Conservation (phyloP, 2,329 filamentous ascomycete genomes). For the Graphium sp. region DNA sequence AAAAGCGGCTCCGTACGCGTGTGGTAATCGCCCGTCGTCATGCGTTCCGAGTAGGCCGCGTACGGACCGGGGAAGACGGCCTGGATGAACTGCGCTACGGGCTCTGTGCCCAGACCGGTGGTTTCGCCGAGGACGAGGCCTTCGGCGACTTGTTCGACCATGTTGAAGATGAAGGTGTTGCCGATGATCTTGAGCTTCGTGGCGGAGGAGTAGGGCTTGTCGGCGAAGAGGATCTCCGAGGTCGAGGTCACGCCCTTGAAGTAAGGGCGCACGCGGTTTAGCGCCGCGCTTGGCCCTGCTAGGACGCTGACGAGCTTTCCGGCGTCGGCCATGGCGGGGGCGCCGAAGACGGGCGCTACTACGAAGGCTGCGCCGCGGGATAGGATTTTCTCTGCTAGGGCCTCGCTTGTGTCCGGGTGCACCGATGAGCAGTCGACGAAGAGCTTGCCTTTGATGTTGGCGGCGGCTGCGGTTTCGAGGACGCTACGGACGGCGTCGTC, state of each 20-base stretch:
- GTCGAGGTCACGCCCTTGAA: slow-evolving; percentile 56
- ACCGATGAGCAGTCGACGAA: slow-evolving; percentile 82
- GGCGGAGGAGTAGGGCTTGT: slow-evolving; percentile 51
- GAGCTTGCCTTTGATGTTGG: slow-evolving; percentile 49
- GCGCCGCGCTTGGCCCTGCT: slow-evolving; percentile 42
- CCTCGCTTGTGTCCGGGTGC: slow-evolving; percentile 64
- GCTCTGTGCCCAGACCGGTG: slow-evolving; percentile 52
- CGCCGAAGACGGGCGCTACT: slow-evolving; percentile 53
- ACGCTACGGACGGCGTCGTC: slow-evolving; percentile 54
- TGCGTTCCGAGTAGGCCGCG: slow-evolving; percentile 55
- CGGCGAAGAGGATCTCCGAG: slow-evolving; percentile 52
- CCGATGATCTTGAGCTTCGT: slow-evolving; percentile 66
- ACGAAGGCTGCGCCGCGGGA: slow-evolving; percentile 55
- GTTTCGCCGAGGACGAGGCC: slow-evolving; percentile 69
- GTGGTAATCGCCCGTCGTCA: slow-evolving; percentile 63
- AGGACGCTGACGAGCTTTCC: slow-evolving; percentile 59
- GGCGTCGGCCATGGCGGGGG: slow-evolving; percentile 51
- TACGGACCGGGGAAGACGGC: slow-evolving; percentile 62
- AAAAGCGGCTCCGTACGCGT: slow-evolving; percentile 66
- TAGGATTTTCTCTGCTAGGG: slow-evolving; percentile 38
- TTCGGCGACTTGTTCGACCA: slow-evolving; percentile 66
- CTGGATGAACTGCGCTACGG: slow-evolving; percentile 56
- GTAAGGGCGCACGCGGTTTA: slow-evolving; percentile 51
- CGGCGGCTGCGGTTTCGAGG: slow-evolving; percentile 32
- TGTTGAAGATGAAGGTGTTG: slow-evolving; percentile 74